Evolutionary conservation across 192 early-diverging fungal genomes (phyloP), one percentile per base, ranked within the genome.

Genomic region (Coemansia interrupta): DNA sequence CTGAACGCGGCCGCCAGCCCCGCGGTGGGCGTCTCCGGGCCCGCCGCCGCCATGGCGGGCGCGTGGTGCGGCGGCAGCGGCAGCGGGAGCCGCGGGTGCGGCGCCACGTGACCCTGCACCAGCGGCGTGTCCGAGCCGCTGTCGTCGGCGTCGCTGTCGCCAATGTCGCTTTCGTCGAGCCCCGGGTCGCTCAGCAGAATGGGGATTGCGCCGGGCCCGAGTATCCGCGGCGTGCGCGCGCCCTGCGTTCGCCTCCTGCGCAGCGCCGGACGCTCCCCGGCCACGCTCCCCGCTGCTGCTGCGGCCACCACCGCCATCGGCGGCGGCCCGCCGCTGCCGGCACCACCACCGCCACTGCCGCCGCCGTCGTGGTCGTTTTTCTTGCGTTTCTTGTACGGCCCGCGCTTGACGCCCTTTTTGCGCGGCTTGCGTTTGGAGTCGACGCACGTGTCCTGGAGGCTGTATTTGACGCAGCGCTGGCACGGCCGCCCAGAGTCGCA

Each of bases 401-500:
- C 92, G 13, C 92, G 81, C 60, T 91, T 91, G 56, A 92, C 81
- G 11, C 92, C 92, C 61, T 87, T 87, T 60, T 89, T 87, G 15
- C 92, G 80, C 36, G 89, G 87, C 68, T 92, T 92, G 49, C 92
- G 83, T 23, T 82, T 80, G 9, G 91, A 92, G 68, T 92, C 85
- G 0, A 83, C 80, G 61, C 92, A 93, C 3, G 85, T 80, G 20
- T 82, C 84, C 0, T 77, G 77, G 15, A 93, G 65, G 24, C 82
- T 82, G 51, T 87, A 86, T 59, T 87, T 87, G 44, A 89, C 64
- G 63, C 94, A 97, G 6, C 93, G 84, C 63, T 72, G 66, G 63
- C 94, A 95, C 2, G 93, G 94, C 48, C 93, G 68, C n/a, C 67
- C 85, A 51, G 87, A 85, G 60, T 91, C 92, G 68, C 94, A 95